Conservation (phyloP, 2,329 filamentous ascomycete species). For the Botryotinia convoluta region DNA sequence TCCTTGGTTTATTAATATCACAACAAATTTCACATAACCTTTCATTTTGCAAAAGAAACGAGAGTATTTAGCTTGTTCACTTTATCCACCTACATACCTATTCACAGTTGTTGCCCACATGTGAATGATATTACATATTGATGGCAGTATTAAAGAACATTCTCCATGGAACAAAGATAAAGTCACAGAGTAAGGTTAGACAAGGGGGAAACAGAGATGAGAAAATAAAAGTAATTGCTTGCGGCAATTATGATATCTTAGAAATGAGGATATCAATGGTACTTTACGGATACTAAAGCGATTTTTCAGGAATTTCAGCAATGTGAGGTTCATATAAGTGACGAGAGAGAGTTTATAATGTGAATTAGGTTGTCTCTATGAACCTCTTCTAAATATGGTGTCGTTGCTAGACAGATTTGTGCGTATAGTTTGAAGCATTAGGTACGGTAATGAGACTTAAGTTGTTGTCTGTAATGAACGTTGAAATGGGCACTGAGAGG, state of each 20-base stretch:
- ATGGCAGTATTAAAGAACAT: neutral
- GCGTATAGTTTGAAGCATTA: neutral
- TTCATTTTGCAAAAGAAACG: neutral
- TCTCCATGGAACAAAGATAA: neutral
- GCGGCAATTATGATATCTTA: neutral
- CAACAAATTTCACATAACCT: neutral
- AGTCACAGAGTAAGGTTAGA: neutral
- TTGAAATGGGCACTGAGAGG: neutral
- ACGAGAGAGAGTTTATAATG: neutral
- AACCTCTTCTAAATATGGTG: neutral
- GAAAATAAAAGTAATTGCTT: neutral
- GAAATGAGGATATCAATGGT: neutral
- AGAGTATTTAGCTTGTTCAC: neutral
- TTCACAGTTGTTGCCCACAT: neutral
- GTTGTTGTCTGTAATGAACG: neutral
- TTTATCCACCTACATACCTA: no score
- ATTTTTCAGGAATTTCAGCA: neutral
- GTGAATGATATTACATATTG: neutral
- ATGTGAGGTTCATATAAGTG: neutral
- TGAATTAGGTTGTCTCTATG: fast-evolving
- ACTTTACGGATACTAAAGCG: neutral
- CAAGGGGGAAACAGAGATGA: neutral
- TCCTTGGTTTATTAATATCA: neutral
- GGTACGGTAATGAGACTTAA: neutral
- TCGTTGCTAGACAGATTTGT: neutral